A percentile compares a stretch with the other conserved stretches of the same genome.
Evolutionary conservation across 441 rosid species (phyloP).

Genomic region (Viola pubescens): DNA sequence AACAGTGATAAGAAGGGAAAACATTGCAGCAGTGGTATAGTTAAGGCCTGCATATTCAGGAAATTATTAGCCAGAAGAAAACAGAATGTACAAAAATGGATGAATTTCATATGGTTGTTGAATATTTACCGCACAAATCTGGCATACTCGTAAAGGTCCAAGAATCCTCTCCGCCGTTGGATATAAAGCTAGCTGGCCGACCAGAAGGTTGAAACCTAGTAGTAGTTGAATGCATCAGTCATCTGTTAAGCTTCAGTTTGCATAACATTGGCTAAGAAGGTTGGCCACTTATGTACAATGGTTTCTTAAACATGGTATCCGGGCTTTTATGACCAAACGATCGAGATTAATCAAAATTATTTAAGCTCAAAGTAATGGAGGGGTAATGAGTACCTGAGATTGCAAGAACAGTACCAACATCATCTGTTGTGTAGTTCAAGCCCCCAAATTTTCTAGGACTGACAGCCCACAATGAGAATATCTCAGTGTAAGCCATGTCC

Average conservation of each 20-base stretch:
- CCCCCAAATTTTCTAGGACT: slow-evolving; percentile 73
- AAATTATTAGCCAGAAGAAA: neutral
- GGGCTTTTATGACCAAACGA: too few relatives aligned
- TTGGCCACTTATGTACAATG: too few relatives aligned
- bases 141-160: slow-evolving; percentile 46
- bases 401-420: slow-evolving; percentile 76
- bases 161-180: slow-evolving; percentile 44
- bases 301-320: too few relatives aligned
- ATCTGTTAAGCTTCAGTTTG: neutral
- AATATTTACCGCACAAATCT: slow-evolving; percentile 52
- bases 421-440: slow-evolving; percentile 52
- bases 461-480: slow-evolving; percentile 87
- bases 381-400: slow-evolving; percentile 41
- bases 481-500: slow-evolving; percentile 94
- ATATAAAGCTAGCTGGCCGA: slow-evolving; percentile 52
- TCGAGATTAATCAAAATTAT: too few relatives aligned
- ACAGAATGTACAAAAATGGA: neutral
- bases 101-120: too few relatives aligned
- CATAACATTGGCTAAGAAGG: neutral
- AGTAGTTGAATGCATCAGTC: slow-evolving; percentile 11
- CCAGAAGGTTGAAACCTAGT: slow-evolving; percentile 63
- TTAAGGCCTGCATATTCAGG: slow-evolving; percentile 35
- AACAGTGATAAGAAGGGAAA: slow-evolving; percentile 58
- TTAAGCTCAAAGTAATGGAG: neutral
- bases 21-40: slow-evolving; percentile 46